Evolutionary conservation across 805 yeast species (phyloP), one percentile per base, ranked within the genome.

Genomic region (Saccharomycopsis microspora): DNA sequence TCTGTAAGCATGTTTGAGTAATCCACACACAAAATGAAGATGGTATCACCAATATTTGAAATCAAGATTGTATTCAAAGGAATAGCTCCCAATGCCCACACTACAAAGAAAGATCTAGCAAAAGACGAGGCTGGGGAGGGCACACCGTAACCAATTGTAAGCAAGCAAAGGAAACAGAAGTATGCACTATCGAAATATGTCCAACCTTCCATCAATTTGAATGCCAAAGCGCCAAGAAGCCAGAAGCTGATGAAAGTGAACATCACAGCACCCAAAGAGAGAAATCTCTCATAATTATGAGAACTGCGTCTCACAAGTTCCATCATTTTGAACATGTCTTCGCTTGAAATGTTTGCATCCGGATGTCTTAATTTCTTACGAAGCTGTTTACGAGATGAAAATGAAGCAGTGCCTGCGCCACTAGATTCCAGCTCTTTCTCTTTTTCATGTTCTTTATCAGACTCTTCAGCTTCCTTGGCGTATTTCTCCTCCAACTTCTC

Each of bases 61-160:
- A 86, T 76, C 48, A 86, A 68, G 11, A 82, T 80, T 2, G 95
- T 84, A 94, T 87, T 86, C 45, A 86, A 67, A 1, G 96, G 96
- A 28, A 88, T 81, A 0, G 96, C 95, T 5, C 78, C 67, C 27
- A 88, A 60, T 0, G 88, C 82, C 96, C 96, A 88, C 6, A 78
- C 63, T 5, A 85, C 77, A 56, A 87, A 87, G 55, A 86, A 76
- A 0, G 82, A 74, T 39, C 82, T 65, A 0, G 95, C 94, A 4
- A 83, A 80, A 1, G 79, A 64, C 0, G 80, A 63, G 1, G 44
- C 48, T 1, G 95, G 95, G 1, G 77, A 68, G 55, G 68, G 78
- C 58, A 81, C 88, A 32, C 96, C 96, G 62, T 84, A 86, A 0
- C 96, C 96, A 48, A 88, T 82, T 0, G 96, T 85, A 5, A 86